These are phyloP conservation scores for Aspergillus conjunctus DNA, from an alignment of 495 filamentous ascomycete species.

Conservation along the genomic window DNA sequence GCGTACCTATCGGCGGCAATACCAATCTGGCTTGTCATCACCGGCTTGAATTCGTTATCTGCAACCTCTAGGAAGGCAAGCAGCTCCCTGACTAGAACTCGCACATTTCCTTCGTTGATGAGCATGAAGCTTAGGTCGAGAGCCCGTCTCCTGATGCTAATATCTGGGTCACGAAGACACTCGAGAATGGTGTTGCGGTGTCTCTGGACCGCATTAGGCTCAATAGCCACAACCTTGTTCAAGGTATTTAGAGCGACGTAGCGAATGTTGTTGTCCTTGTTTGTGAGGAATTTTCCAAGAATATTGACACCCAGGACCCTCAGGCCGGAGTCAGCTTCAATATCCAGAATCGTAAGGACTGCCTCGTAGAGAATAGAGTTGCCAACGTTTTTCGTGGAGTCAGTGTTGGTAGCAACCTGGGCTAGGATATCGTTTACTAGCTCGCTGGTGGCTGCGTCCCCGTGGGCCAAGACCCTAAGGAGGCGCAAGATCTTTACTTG, in stretches of 20 bases:
- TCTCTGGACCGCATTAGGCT: slow-evolving; percentile 95
- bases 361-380: slow-evolving; percentile 98
- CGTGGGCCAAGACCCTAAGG: slow-evolving; percentile 80
- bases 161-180: slow-evolving; percentile 96
- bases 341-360: slow-evolving; percentile 95
- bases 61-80: slow-evolving; percentile 94
- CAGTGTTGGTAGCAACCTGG: slow-evolving; percentile 97
- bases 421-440: slow-evolving; percentile 98
- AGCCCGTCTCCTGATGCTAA: slow-evolving; percentile 91
- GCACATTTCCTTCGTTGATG: slow-evolving; percentile 94
- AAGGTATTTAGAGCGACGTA: slow-evolving; percentile 97
- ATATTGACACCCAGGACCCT: slow-evolving; percentile 97
- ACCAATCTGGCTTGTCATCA: slow-evolving; percentile 95
- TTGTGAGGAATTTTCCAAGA: slow-evolving; percentile 93
- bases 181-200: slow-evolving; percentile 97
- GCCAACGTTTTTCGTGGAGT: slow-evolving; percentile 97
- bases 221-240: slow-evolving; percentile 96
- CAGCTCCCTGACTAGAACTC: slow-evolving; percentile 87
- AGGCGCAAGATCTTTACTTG: slow-evolving; percentile 93
- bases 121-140: slow-evolving; percentile 96
- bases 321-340: slow-evolving; percentile 93
- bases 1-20: slow-evolving; percentile 95
- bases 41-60: slow-evolving; percentile 97
- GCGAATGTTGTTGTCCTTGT: slow-evolving; percentile 98
- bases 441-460: slow-evolving; percentile 87